phyloP scores from a whole-genome alignment of 805 yeast genomes.

The Metschnikowia hibisci region DNA sequence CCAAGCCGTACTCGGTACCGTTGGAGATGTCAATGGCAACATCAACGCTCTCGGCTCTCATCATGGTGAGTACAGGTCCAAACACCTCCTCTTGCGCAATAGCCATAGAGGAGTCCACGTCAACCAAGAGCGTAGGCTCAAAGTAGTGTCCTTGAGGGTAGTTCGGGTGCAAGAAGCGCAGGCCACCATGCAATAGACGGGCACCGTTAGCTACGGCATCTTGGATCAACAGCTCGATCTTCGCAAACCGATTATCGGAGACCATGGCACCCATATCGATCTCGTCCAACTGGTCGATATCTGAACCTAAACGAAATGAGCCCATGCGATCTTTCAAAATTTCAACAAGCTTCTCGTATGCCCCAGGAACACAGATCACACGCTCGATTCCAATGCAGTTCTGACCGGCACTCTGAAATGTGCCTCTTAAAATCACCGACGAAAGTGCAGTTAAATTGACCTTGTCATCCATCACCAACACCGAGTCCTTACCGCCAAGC shows the following conservation, averaged over 20 bases:
- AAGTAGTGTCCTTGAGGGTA: constrained; percentile 96
- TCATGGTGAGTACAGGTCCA: constrained; percentile 83
- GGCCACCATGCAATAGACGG: constrained; percentile 73
- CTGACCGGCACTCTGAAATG: constrained; percentile 96
- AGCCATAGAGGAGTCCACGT: constrained; percentile 68
- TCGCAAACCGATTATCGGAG: constrained; percentile 67
- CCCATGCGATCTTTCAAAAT: constrained; percentile 57
- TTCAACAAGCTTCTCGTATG: constrained; percentile 59
- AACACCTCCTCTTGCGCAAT: constrained; percentile 90
- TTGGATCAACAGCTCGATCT: constrained; percentile 59
- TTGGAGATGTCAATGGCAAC: constrained; percentile 79
- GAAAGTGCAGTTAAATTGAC: constrained; percentile 50
- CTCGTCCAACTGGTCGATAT: constrained; percentile 84
- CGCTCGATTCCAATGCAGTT: constrained; percentile 97
- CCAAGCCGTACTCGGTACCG: constrained; percentile 83
- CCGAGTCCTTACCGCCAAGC: constrained; percentile 94
- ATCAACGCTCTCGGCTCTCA: constrained; percentile 62
- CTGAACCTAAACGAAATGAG: constrained; percentile 75
- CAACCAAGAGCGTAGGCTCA: constrained; percentile 81
- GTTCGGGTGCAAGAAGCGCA: constrained; percentile 76
- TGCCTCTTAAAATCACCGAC: constrained; percentile 86
- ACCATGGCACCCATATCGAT: constrained; percentile 97
- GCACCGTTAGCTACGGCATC: constrained; percentile 87
- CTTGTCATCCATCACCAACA: constrained; percentile 80
- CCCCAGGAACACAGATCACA: constrained; percentile 71